Conservation (phyloP, 2,329 filamentous ascomycete genomes). For the Elsinoe perseae region DNA sequence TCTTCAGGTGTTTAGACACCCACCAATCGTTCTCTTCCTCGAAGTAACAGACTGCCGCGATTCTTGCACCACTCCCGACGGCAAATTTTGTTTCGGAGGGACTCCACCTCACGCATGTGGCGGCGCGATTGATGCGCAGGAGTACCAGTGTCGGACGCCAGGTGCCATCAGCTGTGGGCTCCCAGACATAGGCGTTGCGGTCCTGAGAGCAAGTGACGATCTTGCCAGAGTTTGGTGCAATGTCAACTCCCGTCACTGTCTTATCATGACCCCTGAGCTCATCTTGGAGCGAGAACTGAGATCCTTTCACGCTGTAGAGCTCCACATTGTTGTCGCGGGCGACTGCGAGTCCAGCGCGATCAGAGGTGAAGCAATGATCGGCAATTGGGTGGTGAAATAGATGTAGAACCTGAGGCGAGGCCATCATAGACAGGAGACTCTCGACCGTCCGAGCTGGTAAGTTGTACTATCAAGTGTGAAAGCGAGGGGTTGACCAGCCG, state of each 20-base stretch:
- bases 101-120: conserved; percentile 95
- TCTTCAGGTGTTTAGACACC: conserved; percentile 99
- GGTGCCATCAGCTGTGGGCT: conserved; percentile 73
- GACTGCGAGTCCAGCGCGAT: conserved; percentile 80
- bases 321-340: conserved; percentile 85
- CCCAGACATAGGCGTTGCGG: conserved; percentile 96
- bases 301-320: conserved; percentile 69
- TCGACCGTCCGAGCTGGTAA: conserved; percentile 69
- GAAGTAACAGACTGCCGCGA: conserved; percentile 97
- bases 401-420: conserved; percentile 83
- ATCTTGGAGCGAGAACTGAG: conserved; percentile 74
- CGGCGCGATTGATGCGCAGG: conserved; percentile 91
- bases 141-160: conserved; percentile 98
- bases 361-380: conserved; percentile 95
- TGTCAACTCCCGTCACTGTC: conserved; percentile 90
- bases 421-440: conserved; percentile 91
- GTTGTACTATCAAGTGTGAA: not conserved
- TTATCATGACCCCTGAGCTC: conserved; percentile 97
- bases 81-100: conserved; percentile 96
- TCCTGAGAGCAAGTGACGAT: conserved; percentile 99
- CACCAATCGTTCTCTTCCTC: conserved; percentile 99
- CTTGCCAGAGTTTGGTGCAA: conserved; percentile 79
- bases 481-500: not conserved
- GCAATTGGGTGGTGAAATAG: conserved; percentile 94
- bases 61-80: conserved; percentile 87